Conservation (phyloP, 164 flowering plant genomes). For the Piper betle region DNA sequence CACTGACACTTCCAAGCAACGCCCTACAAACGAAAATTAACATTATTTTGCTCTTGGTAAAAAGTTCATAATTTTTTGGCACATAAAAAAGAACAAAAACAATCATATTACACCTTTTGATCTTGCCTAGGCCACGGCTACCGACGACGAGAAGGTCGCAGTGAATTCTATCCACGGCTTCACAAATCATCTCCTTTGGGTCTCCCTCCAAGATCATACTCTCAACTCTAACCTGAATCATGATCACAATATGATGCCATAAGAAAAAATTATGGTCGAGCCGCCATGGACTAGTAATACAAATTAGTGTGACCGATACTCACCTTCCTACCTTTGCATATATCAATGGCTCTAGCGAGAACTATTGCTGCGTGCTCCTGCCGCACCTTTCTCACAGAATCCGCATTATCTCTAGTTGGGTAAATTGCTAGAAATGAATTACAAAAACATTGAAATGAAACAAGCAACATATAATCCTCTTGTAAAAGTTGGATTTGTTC, state of each 20-base stretch:
- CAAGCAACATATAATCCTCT: not conserved
- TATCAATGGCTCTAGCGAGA: constrained; percentile 19
- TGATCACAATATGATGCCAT: too few species aligned
- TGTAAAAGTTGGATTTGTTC: too few species aligned
- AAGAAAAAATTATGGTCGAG: not conserved
- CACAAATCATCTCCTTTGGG: constrained; percentile 27
- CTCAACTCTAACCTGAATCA: constrained; percentile 14
- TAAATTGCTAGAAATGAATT: constrained; percentile 10
- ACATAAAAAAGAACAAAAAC: too few species aligned
- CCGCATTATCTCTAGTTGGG: constrained; percentile 18
- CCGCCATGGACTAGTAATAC: too few species aligned
- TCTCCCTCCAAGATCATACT: constrained; percentile 17
- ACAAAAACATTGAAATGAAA: not conserved
- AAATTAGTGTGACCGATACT: not conserved
- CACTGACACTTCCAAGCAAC: too few species aligned
- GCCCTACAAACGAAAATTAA: too few species aligned
- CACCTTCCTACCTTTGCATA: constrained; percentile 23
- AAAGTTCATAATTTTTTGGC: too few species aligned
- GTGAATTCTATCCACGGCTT: constrained; percentile 15
- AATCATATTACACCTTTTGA: constrained; percentile 14
- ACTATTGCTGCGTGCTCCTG: constrained; percentile 18
- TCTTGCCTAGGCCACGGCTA: constrained; percentile 22
- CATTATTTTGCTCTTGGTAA: too few species aligned
- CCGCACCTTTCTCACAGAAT: constrained; percentile 25
- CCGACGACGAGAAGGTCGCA: constrained; percentile 20